Evolutionary conservation across 2,329 filamentous ascomycete genomes (phyloP).

Genomic region (Fusarium sp.): DNA sequence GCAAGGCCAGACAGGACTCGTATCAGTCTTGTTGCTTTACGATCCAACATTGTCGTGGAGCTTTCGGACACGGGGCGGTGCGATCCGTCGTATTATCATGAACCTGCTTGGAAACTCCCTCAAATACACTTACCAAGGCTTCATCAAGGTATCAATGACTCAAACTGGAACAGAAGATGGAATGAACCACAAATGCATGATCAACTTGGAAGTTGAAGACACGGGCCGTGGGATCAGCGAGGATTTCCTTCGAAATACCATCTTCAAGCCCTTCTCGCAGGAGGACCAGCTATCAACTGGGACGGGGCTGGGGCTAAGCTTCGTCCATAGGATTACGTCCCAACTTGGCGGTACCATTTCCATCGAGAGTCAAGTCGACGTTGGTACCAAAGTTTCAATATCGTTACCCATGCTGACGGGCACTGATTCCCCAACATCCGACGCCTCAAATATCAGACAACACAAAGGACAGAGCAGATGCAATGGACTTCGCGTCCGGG

Average conservation of each 20-base stretch:
- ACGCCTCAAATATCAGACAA: neutral
- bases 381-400: conserved; percentile 53
- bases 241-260: conserved; percentile 69
- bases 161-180: conserved; percentile 22
- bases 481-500: neutral
- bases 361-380: conserved; percentile 59
- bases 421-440: neutral
- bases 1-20: too few species aligned
- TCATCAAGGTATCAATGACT: conserved; percentile 45
- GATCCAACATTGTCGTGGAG: conserved; percentile 54
- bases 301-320: conserved; percentile 72
- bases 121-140: conserved; percentile 65
- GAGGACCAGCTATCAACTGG: conserved; percentile 71
- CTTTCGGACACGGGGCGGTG: conserved; percentile 66
- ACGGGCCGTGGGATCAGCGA: conserved; percentile 74
- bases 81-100: conserved; percentile 66
- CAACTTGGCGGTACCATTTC: conserved; percentile 69
- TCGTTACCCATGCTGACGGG: conserved; percentile 45
- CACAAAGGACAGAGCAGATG: neutral
- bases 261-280: conserved; percentile 74
- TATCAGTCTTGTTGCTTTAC: neutral
- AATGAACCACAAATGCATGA: neutral
- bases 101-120: conserved; percentile 73
- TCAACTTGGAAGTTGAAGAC: conserved; percentile 66
- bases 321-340: conserved; percentile 70